phyloP scores from a whole-genome alignment of 306 rosid species.

The Styphnolobium japonicum region DNA sequence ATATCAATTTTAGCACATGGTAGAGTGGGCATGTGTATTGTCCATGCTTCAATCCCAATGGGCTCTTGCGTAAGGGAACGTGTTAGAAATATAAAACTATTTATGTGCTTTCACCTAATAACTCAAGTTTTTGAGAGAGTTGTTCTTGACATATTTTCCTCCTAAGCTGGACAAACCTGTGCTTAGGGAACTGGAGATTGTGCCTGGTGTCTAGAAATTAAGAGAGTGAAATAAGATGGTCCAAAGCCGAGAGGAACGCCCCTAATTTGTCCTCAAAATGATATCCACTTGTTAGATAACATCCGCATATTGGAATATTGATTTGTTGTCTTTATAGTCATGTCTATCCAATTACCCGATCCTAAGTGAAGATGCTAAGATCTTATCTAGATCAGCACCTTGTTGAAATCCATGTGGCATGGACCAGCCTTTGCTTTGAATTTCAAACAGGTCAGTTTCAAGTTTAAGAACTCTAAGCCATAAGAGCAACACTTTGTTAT shows the following conservation, averaged over 20 bases:
- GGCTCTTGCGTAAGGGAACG: no score
- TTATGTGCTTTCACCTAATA: no score
- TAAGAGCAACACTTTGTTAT: neutral
- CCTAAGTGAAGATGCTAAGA: neutral
- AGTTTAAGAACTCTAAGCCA: neutral
- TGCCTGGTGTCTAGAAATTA: neutral
- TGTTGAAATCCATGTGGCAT: neutral
- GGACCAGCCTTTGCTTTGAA: neutral
- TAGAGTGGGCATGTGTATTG: no score
- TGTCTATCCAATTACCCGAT: slow-evolving; percentile 27
- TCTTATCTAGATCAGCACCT: neutral
- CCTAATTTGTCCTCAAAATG: neutral
- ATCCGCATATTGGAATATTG: neutral
- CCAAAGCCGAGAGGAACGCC: neutral
- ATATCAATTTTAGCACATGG: no score
- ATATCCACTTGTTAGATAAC: neutral
- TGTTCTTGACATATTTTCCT: no score
- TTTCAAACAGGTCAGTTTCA: neutral
- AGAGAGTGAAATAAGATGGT: neutral
- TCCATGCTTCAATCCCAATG: no score
- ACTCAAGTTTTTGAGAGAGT: no score
- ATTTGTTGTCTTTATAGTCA: slow-evolving; percentile 11
- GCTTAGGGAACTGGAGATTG: neutral
- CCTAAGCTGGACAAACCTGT: neutral
- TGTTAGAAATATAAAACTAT: no score